Percentiles rank a stretch among this genome's conserved stretches.
Conservation (phyloP, 1,284 basidiomycete genomes). For the Cutaneotrichosporon mucoides region DNA sequence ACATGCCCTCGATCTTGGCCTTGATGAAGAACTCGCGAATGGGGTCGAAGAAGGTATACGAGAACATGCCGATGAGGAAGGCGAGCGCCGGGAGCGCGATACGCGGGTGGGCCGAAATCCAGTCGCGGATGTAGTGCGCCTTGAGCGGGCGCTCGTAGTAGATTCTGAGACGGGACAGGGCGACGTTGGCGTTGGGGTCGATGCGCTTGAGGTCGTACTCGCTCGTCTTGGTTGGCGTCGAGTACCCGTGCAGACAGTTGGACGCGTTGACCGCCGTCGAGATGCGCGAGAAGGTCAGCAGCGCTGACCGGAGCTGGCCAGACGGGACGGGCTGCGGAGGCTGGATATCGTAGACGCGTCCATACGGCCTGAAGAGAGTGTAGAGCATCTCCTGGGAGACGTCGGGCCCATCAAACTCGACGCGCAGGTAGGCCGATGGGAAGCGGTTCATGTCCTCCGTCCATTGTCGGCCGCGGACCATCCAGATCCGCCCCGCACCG, state of each 20-base stretch:
- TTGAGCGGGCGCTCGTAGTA: constrained; percentile 72
- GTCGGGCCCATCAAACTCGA: constrained; percentile 84
- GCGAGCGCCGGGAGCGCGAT: constrained; percentile 79
- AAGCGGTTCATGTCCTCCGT: constrained; percentile 82
- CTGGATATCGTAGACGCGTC: constrained; percentile 66
- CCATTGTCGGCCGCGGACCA: constrained; percentile 79
- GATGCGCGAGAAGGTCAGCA: constrained; percentile 58
- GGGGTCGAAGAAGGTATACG: constrained; percentile 91
- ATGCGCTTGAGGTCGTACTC: constrained; percentile 36
- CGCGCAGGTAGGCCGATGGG: constrained; percentile 65
- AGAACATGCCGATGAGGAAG: constrained; percentile 81
- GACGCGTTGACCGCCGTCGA: constrained; percentile 74
- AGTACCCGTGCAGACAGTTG: constrained; percentile 76
- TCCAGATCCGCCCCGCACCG: constrained; percentile 63
- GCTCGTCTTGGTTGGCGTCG: constrained; percentile 47
- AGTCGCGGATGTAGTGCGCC: constrained; percentile 72
- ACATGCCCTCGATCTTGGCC: constrained; percentile 75
- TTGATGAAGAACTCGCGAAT: constrained; percentile 80
- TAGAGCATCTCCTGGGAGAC: constrained; percentile 63
- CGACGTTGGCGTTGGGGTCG: constrained; percentile 16
- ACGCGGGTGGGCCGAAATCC: constrained; percentile 78
- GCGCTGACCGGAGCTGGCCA: too few relatives aligned
- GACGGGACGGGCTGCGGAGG: constrained; percentile 61
- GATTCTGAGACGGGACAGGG: constrained; percentile 60
- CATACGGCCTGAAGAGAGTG: constrained; percentile 61